Evolutionary conservation across 208 protist species (phyloP), one percentile per base, ranked within the genome.

Genomic region (Leishmania aethiopica): DNA sequence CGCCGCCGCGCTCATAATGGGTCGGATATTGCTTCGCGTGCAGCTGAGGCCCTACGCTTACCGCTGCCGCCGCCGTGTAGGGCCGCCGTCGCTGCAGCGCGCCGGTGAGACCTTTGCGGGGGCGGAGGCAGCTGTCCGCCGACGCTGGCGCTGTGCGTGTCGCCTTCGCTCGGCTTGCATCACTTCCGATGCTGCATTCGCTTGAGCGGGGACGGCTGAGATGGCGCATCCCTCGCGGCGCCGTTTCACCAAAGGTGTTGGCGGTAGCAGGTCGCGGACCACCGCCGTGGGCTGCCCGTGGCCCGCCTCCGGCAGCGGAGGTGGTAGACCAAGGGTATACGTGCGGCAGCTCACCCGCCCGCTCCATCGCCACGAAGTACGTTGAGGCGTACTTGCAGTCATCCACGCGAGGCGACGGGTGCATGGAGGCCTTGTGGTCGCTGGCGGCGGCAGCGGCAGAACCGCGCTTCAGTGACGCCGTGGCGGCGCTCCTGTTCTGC

Each of bases 311-410:
- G 55, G 22, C 28, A 22, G 47, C 8, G 11, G 75, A 51, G 75
- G 75, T 57, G 1, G 40, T 7, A 47, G 62, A 28, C 37, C 75
- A 40, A 3, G 25, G 73, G 49, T 40, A 47, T 45, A 45, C 62
- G 17, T 64, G 62, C 25, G 53, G 40, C 47, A 69, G 74, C 3
- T 67, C 32, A 25, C 64, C 76, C 35, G 57, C 76, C 51, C 62
- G 42, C 60, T 84, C 81, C 51, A 84, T 37, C 37, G 81, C 81
- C 45, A 84, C 55, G 32, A 84, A 84, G 81, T 84, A 84, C 10
- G 81, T 79, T 1, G 84, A 83, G 47, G 70, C 74, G 76, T 79
- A 78, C 64, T 78, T 83, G 72, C 70, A 79, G 62, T 79, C 79
- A 51, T 72, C 60, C 17, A 40, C 77, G 11, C 77, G 47, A 53